phyloP scores from a whole-genome alignment of 768 basidiomycete species.

The Phanerodontia chrysosporium region DNA sequence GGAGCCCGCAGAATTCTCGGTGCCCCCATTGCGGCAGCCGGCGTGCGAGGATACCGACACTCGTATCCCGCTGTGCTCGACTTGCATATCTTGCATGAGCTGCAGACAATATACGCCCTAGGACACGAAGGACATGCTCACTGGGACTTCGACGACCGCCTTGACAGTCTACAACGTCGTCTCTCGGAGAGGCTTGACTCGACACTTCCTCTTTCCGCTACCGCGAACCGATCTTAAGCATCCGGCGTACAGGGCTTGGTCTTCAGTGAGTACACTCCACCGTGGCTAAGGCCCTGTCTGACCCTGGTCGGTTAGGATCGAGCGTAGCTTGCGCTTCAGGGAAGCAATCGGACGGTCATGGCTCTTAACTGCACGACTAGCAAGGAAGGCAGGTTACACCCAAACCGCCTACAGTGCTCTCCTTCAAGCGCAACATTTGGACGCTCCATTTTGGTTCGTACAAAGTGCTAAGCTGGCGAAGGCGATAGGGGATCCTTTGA shows the following conservation, averaged over 20 bases:
- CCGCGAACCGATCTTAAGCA: conserved; percentile 84
- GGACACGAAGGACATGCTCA: neutral
- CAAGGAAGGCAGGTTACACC: conserved; percentile 90
- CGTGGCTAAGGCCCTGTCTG: neutral
- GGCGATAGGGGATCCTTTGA: conserved; percentile 72
- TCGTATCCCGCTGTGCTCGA: conserved; percentile 84
- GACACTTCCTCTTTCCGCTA: conserved; percentile 85
- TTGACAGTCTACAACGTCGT: conserved; percentile 37
- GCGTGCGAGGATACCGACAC: conserved; percentile 75
- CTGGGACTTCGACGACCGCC: conserved; percentile 34
- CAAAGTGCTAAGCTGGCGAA: conserved; percentile 87
- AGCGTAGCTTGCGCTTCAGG: conserved; percentile 23
- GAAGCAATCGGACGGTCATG: conserved; percentile 78
- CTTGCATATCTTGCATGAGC: conserved; percentile 82
- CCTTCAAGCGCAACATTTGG: conserved; percentile 78
- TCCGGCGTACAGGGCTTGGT: conserved; percentile 78
- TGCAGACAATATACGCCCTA: conserved; percentile 61
- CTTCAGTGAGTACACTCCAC: conserved; percentile 43
- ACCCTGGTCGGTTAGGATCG: neutral
- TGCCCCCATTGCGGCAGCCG: conserved; percentile 75
- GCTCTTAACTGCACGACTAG: conserved; percentile 93
- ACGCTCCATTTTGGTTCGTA: conserved; percentile 74
- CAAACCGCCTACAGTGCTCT: conserved; percentile 97
- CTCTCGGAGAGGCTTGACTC: conserved; percentile 67
- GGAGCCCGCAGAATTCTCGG: conserved; percentile 74